Evolutionary conservation across 1,139 yeast genomes (phyloP).

Genomic region (Blastobotrys illinoisensis): DNA sequence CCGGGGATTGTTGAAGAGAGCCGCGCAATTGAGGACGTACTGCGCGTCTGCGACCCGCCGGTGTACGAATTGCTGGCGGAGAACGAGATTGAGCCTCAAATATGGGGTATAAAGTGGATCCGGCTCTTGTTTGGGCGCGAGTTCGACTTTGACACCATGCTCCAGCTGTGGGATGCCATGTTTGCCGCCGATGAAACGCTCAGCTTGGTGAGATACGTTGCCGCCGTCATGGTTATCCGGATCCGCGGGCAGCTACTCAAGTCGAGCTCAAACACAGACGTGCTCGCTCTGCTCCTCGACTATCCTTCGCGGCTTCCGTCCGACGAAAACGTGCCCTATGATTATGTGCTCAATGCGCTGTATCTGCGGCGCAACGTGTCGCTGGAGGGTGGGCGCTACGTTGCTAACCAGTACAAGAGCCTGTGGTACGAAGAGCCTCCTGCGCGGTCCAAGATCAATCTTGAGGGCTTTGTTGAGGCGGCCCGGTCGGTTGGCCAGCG

Average conservation of each 20-base stretch:
- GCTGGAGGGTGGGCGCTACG: slow-evolving; percentile 26
- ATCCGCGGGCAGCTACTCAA: slow-evolving; percentile 25
- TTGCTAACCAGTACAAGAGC: slow-evolving; percentile 23
- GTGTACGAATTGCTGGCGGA: slow-evolving; percentile 34
- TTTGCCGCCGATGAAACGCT: slow-evolving; percentile 30
- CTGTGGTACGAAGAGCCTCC: slow-evolving; percentile 12
- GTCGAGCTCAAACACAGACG: slow-evolving; percentile 28
- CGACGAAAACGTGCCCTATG: slow-evolving; percentile 17
- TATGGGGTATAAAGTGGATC: slow-evolving; percentile 56
- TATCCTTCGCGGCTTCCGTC: slow-evolving; percentile 24
- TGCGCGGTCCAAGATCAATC: slow-evolving; percentile 15
- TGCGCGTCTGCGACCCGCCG: slow-evolving; percentile 35
- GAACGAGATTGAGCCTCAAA: slow-evolving; percentile 49
- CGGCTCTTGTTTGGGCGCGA: slow-evolving; percentile 50
- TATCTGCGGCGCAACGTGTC: slow-evolving; percentile 25
- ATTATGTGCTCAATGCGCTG: slow-evolving; percentile 29
- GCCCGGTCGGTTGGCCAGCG: slow-evolving; percentile 20
- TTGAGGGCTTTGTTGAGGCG: slow-evolving; percentile 23
- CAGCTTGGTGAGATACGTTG: slow-evolving; percentile 31
- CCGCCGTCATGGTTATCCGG: slow-evolving; percentile 32
- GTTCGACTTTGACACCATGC: slow-evolving; percentile 30
- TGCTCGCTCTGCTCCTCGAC: slow-evolving; percentile 29
- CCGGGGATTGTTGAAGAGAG: slow-evolving; percentile 31
- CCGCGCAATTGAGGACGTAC: slow-evolving; percentile 31
- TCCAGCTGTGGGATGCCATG: slow-evolving; percentile 36